These are phyloP conservation scores for Suillus clintonianus DNA, from an alignment of 768 basidiomycete species.

Conservation along the genomic window DNA sequence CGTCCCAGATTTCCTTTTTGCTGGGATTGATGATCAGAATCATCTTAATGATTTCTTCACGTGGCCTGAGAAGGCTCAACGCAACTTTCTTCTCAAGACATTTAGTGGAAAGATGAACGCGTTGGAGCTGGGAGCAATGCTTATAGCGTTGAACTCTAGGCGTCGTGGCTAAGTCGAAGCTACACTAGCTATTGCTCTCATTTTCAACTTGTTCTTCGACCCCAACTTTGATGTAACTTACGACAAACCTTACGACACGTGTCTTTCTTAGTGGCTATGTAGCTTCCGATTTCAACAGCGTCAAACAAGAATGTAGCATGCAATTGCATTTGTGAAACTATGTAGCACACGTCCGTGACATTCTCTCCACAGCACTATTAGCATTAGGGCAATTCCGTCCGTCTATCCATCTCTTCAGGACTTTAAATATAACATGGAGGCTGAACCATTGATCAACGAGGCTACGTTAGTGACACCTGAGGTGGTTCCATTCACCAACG, in stretches of 20 bases:
- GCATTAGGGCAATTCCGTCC: not conserved
- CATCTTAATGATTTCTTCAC: not conserved
- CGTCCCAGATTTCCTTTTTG: not conserved
- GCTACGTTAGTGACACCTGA: conserved; percentile 30
- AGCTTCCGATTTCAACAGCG: not conserved
- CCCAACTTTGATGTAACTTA: not conserved
- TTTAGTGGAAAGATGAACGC: not conserved
- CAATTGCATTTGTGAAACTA: not conserved
- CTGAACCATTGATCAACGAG: conserved; percentile 4
- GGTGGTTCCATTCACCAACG: conserved; percentile 34
- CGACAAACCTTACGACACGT: not conserved
- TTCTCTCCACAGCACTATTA: not conserved
- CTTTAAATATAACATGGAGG: conserved; percentile 13
- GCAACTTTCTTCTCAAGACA: not conserved
- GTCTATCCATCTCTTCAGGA: not conserved
- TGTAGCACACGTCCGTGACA: not conserved
- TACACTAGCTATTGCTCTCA: not conserved
- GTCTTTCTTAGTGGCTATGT: not conserved
- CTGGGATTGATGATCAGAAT: not conserved
- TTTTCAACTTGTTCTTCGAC: not conserved
- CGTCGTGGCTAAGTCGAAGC: not conserved
- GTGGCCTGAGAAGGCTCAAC: not conserved
- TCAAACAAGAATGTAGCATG: not conserved
- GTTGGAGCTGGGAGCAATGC: not conserved
- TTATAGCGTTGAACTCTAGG: not conserved